Percentiles rank a stretch among this genome's conserved stretches.
Evolutionary conservation across 1,284 basidiomycete species (phyloP).

Genomic region (Bjerkandera adusta): DNA sequence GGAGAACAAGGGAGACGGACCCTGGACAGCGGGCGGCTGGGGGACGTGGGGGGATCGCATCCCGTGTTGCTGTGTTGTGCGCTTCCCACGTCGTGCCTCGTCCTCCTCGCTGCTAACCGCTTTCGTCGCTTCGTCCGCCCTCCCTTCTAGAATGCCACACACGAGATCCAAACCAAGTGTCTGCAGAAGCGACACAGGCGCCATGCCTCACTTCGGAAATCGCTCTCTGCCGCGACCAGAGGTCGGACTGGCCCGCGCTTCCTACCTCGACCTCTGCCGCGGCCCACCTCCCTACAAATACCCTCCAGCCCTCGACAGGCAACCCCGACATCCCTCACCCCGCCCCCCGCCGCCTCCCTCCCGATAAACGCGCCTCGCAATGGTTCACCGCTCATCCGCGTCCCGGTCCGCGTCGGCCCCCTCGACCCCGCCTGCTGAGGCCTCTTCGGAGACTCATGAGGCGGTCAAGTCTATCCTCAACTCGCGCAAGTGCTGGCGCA

Average conservation of each 20-base stretch:
- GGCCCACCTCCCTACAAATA: background rate
- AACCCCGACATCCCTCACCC: background rate
- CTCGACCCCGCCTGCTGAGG: background rate
- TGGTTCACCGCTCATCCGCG: background rate
- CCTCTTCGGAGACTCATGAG: constrained; percentile 6
- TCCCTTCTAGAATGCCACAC: too few species aligned
- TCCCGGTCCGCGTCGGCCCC: constrained; percentile 5
- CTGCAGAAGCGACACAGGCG: too few species aligned
- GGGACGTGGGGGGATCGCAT: too few species aligned
- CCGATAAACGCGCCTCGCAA: background rate
- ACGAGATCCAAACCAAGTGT: too few species aligned
- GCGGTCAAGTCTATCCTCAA: constrained; percentile 33
- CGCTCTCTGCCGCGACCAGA: constrained; percentile 1
- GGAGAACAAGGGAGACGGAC: too few species aligned
- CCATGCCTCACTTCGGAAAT: background rate
- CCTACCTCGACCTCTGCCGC: background rate
- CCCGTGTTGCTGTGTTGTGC: too few species aligned
- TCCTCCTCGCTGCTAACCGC: too few species aligned
- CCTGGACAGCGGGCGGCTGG: too few species aligned
- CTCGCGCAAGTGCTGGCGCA: constrained; percentile 67
- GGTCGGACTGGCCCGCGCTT: background rate
- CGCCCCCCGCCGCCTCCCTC: background rate
- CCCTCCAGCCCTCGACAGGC: background rate
- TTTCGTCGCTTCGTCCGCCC: too few species aligned
- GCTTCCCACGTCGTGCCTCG: too few species aligned